Evolutionary conservation across 176 grass and related monocot genomes (phyloP), one percentile per base, ranked within the genome.

Genomic region (Ensete ventricosum): DNA sequence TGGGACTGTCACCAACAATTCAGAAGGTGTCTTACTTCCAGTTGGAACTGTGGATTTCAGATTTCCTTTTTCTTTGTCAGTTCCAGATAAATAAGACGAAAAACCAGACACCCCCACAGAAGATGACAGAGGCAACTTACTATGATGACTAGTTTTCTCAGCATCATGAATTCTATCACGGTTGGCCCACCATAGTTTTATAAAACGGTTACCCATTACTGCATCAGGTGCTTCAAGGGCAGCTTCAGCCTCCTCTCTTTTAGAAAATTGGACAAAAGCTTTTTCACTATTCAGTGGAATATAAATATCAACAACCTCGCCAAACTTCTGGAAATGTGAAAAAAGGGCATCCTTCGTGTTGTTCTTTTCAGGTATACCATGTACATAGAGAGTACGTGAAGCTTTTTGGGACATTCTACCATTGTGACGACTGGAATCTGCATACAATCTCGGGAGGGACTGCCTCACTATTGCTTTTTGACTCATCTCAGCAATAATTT

Each of bases 181-280:
- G 71, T 99, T 99, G 2, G 95, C 95, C 95, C 95, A 99, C 90
- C 88, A 89, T 73, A 99, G 78, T 81, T 85, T 94, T 82, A 99
- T 99, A 82, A 99, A 99, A 69, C 95, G 90, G 62, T 99, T 99
- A n/a, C 91, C 95, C 91, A 99, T 99, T 50, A 99, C 95, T 80
- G 95, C 95, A 63, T 99, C 95, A 68, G 95, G 91, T 20, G 95
- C 84, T 82, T 89, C 75, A 69, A 99, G 86, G 50, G 91, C 91
- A 87, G 95, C 88, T 85, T 99, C 90, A 81, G 91, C 95, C 72
- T 99, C 95, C 82, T 88, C 95, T 62, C 86, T 91, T 88, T 91
- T 94, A 55, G 88, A 89, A 79, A 94, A 99, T 52, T 99, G 95
- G 64, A 99, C 88, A 84, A 99, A 99, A 76, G 95, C 95, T 76